A percentile compares a stretch with the other conserved stretches of the same genome.
phyloP scores from a whole-genome alignment of 2,329 filamentous ascomycete species.

The Colletotrichum costaricense region DNA sequence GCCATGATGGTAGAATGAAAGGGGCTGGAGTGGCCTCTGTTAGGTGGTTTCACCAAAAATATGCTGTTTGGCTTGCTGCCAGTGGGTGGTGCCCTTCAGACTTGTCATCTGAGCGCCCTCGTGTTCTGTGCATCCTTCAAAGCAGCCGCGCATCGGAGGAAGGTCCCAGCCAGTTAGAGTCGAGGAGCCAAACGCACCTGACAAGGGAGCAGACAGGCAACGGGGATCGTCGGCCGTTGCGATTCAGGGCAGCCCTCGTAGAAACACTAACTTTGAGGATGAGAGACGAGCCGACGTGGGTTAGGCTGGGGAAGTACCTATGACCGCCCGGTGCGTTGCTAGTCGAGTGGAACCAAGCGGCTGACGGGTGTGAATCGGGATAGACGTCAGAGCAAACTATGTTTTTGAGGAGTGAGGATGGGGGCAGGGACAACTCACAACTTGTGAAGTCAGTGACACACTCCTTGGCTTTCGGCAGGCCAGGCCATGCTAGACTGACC shows the following conservation, averaged over 20 bases:
- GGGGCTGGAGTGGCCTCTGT: slow-evolving; percentile 9
- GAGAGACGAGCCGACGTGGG: slow-evolving; percentile 18
- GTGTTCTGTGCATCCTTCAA: slow-evolving; percentile 4
- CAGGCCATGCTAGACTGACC: neutral
- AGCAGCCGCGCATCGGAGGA: slow-evolving; percentile 8
- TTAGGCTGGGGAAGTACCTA: slow-evolving; percentile 15
- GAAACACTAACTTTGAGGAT: slow-evolving; percentile 16
- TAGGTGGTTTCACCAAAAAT: slow-evolving; percentile 30
- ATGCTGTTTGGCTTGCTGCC: slow-evolving; percentile 8
- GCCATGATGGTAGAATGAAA: slow-evolving; percentile 13
- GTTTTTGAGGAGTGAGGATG: neutral
- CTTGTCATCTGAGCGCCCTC: slow-evolving; percentile 28
- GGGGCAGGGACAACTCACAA: slow-evolving; percentile 10
- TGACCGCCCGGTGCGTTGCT: slow-evolving; percentile 4
- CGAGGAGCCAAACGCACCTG: neutral
- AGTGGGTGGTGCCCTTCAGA: neutral
- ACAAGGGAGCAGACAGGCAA: slow-evolving; percentile 5
- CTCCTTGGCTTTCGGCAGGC: neutral
- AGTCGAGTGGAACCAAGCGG: slow-evolving; percentile 18
- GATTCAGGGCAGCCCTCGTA: slow-evolving; percentile 25
- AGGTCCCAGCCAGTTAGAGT: slow-evolving; percentile 1
- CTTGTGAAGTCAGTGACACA: neutral
- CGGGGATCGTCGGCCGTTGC: slow-evolving; percentile 32
- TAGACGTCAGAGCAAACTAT: slow-evolving; percentile 22
- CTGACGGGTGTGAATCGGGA: slow-evolving; percentile 21